A percentile compares a stretch with the other conserved stretches of the same genome.
phyloP scores from a whole-genome alignment of 306 rosid genomes.

The Astragalus glycyphyllos region DNA sequence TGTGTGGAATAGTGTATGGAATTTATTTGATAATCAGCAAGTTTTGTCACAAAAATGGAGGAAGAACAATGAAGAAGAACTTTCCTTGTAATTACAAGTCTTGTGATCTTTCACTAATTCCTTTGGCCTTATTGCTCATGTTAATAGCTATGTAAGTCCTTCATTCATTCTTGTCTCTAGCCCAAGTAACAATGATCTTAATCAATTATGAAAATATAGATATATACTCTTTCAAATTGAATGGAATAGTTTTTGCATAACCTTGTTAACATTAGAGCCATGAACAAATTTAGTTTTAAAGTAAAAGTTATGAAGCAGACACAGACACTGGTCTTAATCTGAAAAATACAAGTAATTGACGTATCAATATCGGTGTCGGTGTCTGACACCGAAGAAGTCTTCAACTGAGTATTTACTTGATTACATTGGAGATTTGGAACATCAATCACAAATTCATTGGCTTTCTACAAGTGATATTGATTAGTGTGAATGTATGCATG shows the following conservation, averaged over 20 bases:
- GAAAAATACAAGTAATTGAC: too few relatives aligned
- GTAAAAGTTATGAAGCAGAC: too few relatives aligned
- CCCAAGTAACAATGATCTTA: conserved; percentile 13
- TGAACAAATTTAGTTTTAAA: conserved; percentile 27
- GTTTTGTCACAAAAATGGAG: conserved; percentile 37
- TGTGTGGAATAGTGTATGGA: conserved; percentile 73
- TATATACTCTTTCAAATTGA: too few relatives aligned
- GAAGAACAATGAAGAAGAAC: conserved; percentile 46
- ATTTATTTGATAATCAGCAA: conserved; percentile 40
- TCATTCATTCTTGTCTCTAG: conserved; percentile 35
- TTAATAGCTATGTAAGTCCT: conserved; percentile 70
- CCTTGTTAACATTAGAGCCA: too few relatives aligned
- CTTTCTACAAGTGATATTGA: conserved; percentile 23
- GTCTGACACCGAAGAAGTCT: too few relatives aligned
- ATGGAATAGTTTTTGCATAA: too few relatives aligned
- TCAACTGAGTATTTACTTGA: too few relatives aligned
- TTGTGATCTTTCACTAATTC: conserved; percentile 50
- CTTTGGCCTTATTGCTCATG: conserved; percentile 57
- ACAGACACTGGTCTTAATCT: too few relatives aligned
- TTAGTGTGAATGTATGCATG: not conserved
- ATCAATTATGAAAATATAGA: too few relatives aligned
- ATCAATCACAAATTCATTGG: not conserved
- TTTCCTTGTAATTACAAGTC: conserved; percentile 49
- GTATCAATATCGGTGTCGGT: too few relatives aligned
- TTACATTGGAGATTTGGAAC: too few relatives aligned